Conservation (phyloP, 495 filamentous ascomycete genomes). For the Achaetomiella virescens region DNA sequence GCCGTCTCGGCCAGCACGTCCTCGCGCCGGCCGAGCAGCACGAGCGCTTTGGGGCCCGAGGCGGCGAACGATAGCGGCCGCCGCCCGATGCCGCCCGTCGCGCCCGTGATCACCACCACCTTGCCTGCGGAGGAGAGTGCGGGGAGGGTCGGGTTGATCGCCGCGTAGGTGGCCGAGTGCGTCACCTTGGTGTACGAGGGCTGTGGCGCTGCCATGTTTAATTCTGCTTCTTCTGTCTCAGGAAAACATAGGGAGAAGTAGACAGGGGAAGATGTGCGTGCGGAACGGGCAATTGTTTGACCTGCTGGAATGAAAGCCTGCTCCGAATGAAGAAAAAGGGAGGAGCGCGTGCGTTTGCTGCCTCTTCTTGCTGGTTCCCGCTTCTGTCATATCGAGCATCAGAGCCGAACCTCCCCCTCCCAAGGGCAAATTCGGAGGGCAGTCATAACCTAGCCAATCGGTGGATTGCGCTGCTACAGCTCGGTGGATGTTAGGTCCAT, state of each 20-base stretch:
- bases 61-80: conserved; percentile 26
- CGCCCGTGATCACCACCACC: conserved; percentile 43
- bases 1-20: conserved; percentile 7
- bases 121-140: conserved; percentile 35
- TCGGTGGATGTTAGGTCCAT: too few relatives aligned
- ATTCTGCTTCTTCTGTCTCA: not conserved
- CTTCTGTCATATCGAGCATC: not conserved
- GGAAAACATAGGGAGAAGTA: not conserved
- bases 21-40: conserved; percentile 24
- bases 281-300: too few relatives aligned
- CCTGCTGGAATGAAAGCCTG: too few relatives aligned
- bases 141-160: conserved; percentile 30
- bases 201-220: not conserved
- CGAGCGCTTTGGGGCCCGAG: conserved; percentile 22
- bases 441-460: not conserved
- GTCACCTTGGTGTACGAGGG: conserved; percentile 7
- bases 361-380: not conserved
- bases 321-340: too few relatives aligned
- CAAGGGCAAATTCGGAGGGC: not conserved
- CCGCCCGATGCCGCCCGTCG: conserved; percentile 27
- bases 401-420: not conserved
- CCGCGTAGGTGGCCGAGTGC: conserved; percentile 25
- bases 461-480: too few relatives aligned
- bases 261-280: too few relatives aligned
- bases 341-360: not conserved